Evolutionary conservation across 1,284 basidiomycete genomes (phyloP).

Genomic region (Fistulinella staudtii): DNA sequence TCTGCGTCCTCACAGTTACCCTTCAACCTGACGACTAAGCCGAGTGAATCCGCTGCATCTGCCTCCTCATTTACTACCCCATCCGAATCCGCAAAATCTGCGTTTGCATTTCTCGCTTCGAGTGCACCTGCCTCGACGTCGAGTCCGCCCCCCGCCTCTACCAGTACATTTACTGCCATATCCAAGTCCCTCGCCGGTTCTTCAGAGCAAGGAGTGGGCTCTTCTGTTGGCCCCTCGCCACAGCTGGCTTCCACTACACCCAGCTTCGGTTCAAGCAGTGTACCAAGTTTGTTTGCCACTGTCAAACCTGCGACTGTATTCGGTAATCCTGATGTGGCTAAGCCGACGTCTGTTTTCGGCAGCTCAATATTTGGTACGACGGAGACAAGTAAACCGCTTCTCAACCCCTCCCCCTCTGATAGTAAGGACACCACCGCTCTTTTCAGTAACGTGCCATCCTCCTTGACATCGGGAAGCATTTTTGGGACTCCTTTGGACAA

Average conservation of each 20-base stretch:
- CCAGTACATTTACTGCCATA: slow-evolving; percentile 11
- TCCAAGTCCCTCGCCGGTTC: slow-evolving; percentile 4
- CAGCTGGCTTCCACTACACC: slow-evolving; percentile 13
- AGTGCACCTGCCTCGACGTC: slow-evolving; percentile 6
- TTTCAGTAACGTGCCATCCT: slow-evolving; percentile 20
- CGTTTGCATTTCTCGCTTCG: slow-evolving; percentile 13
- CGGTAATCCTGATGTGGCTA: slow-evolving; percentile 19
- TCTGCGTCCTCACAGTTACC: slow-evolving; percentile 11
- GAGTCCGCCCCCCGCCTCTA: slow-evolving; percentile 2
- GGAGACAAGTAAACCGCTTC: slow-evolving; percentile 16
- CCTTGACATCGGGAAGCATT: slow-evolving; percentile 12
- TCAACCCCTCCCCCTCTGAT: slow-evolving; percentile 12
- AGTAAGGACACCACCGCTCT: slow-evolving; percentile 9
- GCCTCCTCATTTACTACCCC: slow-evolving; percentile 6
- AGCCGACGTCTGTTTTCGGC: slow-evolving; percentile 25
- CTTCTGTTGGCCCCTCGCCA: slow-evolving; percentile 3
- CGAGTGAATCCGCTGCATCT: slow-evolving; percentile 15
- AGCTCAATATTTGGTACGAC: slow-evolving; percentile 25
- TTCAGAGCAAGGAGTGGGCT: slow-evolving; percentile 7
- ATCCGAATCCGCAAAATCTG: slow-evolving; percentile 20
- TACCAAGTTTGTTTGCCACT: slow-evolving; percentile 25
- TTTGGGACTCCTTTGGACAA: slow-evolving; percentile 28
- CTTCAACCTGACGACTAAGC: slow-evolving; percentile 20
- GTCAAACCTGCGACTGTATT: slow-evolving; percentile 19
- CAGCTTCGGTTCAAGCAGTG: slow-evolving; percentile 14